A percentile compares a stretch with the other conserved stretches of the same genome.
Evolutionary conservation across 768 basidiomycete genomes (phyloP).

Genomic region (Mrakia blollopis): DNA sequence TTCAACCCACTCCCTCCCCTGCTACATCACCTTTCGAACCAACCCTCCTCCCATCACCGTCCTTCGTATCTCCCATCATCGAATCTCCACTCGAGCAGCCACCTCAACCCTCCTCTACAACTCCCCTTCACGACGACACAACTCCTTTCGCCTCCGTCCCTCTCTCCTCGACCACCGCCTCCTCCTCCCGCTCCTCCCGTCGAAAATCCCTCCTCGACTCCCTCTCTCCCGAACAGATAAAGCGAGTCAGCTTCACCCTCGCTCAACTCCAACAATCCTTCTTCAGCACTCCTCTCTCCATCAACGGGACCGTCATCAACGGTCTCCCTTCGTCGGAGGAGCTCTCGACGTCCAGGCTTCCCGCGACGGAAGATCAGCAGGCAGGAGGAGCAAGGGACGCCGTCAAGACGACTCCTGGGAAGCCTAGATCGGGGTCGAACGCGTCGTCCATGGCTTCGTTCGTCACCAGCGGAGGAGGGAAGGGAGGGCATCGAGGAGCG

Average conservation of each 20-base stretch:
- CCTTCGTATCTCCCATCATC: not conserved
- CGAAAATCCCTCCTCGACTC: conserved; percentile 27
- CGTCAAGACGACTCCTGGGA: not conserved
- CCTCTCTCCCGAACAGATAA: conserved; percentile 22
- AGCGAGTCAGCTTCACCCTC: conserved; percentile 23
- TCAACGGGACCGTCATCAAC: not conserved
- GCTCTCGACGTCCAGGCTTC: not conserved
- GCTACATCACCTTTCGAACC: not conserved
- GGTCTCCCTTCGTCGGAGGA: not conserved
- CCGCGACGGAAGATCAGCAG: not conserved
- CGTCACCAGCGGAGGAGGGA: not conserved
- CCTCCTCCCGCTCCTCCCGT: not conserved
- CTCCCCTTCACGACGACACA: not conserved
- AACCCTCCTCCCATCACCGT: not conserved
- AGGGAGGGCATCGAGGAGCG: not conserved
- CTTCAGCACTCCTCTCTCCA: not conserved
- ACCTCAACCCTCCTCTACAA: not conserved
- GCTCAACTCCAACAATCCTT: conserved; percentile 14
- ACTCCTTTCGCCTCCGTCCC: not conserved
- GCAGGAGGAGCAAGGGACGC: not conserved
- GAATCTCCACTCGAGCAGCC: not conserved
- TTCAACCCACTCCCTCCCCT: too few species aligned
- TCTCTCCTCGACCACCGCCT: not conserved
- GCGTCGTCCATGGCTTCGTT: not conserved
- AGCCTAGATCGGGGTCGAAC: not conserved